These are phyloP conservation scores for Phylloporus sp. DNA, from an alignment of 768 basidiomycete species.

Conservation along the genomic window DNA sequence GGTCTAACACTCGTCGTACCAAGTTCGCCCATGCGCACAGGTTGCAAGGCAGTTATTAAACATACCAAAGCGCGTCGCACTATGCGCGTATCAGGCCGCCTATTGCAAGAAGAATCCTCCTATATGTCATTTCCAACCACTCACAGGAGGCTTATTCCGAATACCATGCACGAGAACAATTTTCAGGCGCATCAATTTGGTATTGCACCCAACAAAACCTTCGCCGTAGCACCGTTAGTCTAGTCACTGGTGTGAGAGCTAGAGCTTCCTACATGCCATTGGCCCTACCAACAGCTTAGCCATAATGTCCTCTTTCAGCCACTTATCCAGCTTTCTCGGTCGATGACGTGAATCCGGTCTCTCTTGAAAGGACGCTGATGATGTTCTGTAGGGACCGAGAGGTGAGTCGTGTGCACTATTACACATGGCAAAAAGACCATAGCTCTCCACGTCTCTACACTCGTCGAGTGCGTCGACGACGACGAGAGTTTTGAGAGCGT, in stretches of 20 bases:
- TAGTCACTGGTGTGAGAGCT: no score
- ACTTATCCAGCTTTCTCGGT: background rate
- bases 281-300: conserved; percentile 3
- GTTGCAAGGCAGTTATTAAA: conserved; percentile 8
- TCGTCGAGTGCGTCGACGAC: conserved; percentile 24
- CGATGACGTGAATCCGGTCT: conserved; percentile 8
- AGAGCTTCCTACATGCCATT: conserved; percentile 19
- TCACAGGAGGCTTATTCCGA: conserved; percentile 5
- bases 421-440: background rate
- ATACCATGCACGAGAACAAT: background rate
- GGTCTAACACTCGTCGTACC: background rate
- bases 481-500: conserved; percentile 3
- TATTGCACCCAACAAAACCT: conserved; percentile 19
- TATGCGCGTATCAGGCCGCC: background rate
- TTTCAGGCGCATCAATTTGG: conserved; percentile 10
- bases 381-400: conserved; percentile 8
- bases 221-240: no score
- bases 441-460: conserved; percentile 8
- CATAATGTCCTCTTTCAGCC: conserved; percentile 9
- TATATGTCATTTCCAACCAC: conserved; percentile 22
- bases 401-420: background rate
- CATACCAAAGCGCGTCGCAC: conserved; percentile 9
- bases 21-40: conserved; percentile 8
- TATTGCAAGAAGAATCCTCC: conserved; percentile 15
- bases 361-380: conserved; percentile 3